A percentile compares a stretch with the other conserved stretches of the same genome.
Evolutionary conservation across 2,329 filamentous ascomycete species (phyloP).

Genomic region (Peltaster fructicola): DNA sequence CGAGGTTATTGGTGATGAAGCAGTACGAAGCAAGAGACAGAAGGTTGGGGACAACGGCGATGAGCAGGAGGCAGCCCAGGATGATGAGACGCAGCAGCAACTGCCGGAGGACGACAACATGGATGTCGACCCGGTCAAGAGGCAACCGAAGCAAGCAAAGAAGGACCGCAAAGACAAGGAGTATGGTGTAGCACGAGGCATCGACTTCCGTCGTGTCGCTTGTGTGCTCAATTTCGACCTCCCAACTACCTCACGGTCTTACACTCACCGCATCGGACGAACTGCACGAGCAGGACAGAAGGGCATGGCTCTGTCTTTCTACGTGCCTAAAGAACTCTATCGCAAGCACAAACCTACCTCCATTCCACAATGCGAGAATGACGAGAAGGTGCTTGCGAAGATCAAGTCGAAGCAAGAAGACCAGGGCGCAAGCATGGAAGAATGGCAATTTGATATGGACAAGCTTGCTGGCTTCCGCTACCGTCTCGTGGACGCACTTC

Average conservation of each 20-base stretch:
- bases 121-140: constrained; percentile 15
- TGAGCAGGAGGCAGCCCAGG: constrained; percentile 15
- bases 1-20: constrained; percentile 57
- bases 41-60: constrained; percentile 7
- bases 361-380: constrained; percentile 56
- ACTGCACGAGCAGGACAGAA: constrained; percentile 81
- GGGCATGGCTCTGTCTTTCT: constrained; percentile 91
- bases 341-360: constrained; percentile 80
- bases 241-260: constrained; percentile 71
- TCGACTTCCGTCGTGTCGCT: constrained; percentile 91
- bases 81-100: constrained; percentile 14
- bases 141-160: constrained; percentile 23
- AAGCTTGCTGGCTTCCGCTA: constrained; percentile 90
- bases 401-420: constrained; percentile 66
- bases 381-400: constrained; percentile 67
- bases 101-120: constrained; percentile 15
- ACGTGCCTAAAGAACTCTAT: constrained; percentile 64
- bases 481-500: constrained; percentile 78
- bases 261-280: constrained; percentile 90
- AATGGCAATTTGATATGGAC: constrained; percentile 88
- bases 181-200: constrained; percentile 86
- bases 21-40: constrained; percentile 17
- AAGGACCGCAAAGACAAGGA: constrained; percentile 61
- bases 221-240: constrained; percentile 96
- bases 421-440: constrained; percentile 63